Evolutionary conservation across 495 filamentous ascomycete species (phyloP).

Genomic region (Lasiosphaeria miniovina): DNA sequence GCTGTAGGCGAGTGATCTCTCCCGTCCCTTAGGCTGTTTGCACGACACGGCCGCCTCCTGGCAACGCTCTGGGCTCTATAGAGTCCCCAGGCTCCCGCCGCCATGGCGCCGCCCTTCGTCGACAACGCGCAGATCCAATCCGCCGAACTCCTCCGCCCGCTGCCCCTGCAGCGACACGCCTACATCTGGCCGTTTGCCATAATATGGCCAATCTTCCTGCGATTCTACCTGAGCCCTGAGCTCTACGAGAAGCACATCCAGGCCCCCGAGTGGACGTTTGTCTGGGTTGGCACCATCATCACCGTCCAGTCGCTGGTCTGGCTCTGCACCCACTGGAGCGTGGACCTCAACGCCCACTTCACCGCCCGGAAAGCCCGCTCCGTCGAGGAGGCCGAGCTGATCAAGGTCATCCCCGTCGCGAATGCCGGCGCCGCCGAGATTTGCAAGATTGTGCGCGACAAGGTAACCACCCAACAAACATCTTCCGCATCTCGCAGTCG

Average conservation of each 20-base stretch:
- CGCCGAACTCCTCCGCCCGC: slow-evolving; percentile 83
- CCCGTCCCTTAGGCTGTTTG: no score
- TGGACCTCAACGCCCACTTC: slow-evolving; percentile 77
- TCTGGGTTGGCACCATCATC: slow-evolving; percentile 83
- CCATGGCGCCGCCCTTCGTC: slow-evolving; percentile 65
- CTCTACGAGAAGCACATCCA: slow-evolving; percentile 87
- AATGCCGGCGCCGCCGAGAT: slow-evolving; percentile 92
- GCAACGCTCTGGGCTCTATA: no score
- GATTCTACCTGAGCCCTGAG: slow-evolving; percentile 75
- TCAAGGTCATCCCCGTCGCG: slow-evolving; percentile 87
- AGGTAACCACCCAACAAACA: slow-evolving; percentile 39
- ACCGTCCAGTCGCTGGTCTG: slow-evolving; percentile 85
- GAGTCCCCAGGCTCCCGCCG: not conserved
- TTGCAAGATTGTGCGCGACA: slow-evolving; percentile 72
- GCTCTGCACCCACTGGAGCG: slow-evolving; percentile 97
- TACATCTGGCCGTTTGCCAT: slow-evolving; percentile 92
- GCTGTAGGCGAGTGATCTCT: slow-evolving; percentile 10
- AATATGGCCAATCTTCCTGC: slow-evolving; percentile 86
- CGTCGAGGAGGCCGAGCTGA: slow-evolving; percentile 75
- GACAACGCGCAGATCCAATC: slow-evolving; percentile 85
- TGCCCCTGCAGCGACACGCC: slow-evolving; percentile 74
- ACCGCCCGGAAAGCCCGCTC: slow-evolving; percentile 69
- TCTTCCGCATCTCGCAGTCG: not conserved
- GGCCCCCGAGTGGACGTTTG: slow-evolving; percentile 93
- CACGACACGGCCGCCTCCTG: no score